Evolutionary conservation across 1,139 yeast genomes (phyloP), one percentile per base, ranked within the genome.

Genomic region (Hansenula lynferdii): DNA sequence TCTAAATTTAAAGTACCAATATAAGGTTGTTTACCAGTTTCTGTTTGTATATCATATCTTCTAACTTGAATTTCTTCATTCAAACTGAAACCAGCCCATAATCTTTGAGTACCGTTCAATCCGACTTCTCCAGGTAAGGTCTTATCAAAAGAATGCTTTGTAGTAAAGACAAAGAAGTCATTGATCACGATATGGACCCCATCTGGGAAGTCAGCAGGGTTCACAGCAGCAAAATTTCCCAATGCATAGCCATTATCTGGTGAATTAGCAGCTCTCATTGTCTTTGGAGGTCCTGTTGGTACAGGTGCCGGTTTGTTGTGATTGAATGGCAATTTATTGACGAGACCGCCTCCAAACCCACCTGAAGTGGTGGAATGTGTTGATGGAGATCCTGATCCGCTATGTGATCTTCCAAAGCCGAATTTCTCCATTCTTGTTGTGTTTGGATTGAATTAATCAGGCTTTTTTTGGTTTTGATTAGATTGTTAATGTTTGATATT

Each of bases 11-110:
- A 48, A 1, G 86, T 70, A 18, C 95, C 95, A 45, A 92, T 67
- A 56, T 92, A 92, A 0, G 80, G 75, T 44, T 75, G 76, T 38
- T 69, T 77, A 42, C 80, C 78, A 22, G 77, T 72, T 31, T 70
- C 67, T 41, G 67, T 65, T 49, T 74, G 72, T 21, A 80, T 67
- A 53, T 80, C 84, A 55, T 70, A 83, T 3, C 81, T 73, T 39
- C 79, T 78, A n/a, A 81, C 86, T n/a, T 69, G 58, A 17, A 86
- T 77, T 12, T 67, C 68, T 55, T 85, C 92, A 39, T 80, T 81
- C 36, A 85, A 66, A 0, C 96, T 83, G 83, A 95, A 81, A 26
- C 81, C 84, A 22, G 92, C 95, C 97, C 97, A 92, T 39, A 80
- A 78, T 58, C 99, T 76, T 59, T 85, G 90, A 40, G 85, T 77